Evolutionary conservation across 1,284 basidiomycete species (phyloP).

Genomic region (Ganoderma sp.): DNA sequence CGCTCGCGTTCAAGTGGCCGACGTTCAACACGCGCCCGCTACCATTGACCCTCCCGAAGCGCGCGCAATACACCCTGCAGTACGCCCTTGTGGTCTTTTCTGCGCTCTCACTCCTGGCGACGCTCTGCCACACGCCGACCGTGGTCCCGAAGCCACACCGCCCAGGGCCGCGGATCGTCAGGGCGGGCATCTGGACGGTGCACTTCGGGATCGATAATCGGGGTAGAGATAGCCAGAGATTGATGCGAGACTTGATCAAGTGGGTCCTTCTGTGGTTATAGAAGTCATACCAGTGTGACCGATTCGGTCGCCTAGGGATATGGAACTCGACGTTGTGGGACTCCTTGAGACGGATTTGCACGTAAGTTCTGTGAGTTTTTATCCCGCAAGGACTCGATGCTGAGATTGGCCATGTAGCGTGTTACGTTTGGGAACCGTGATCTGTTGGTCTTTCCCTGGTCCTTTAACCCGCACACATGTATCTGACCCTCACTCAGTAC

Average conservation of each 20-base stretch:
- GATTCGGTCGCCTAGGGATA: constrained; percentile 56
- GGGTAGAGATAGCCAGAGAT: constrained; percentile 83
- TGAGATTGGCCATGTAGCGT: constrained; percentile 53
- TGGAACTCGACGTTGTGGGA: constrained; percentile 84
- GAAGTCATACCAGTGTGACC: constrained; percentile 3
- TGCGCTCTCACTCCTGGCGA: constrained; percentile 56
- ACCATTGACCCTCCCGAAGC: constrained; percentile 50
- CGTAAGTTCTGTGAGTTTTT: constrained; percentile 50
- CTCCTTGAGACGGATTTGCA: constrained; percentile 89
- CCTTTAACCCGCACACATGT: not conserved
- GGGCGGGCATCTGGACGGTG: constrained; percentile 93
- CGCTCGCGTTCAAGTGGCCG: constrained; percentile 54
- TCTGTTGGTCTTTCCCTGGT: constrained; percentile 56
- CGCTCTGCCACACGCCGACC: constrained; percentile 56
- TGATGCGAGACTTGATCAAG: constrained; percentile 77
- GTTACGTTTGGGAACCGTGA: constrained; percentile 91
- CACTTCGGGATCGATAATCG: constrained; percentile 89
- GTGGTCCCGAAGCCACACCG: constrained; percentile 64
- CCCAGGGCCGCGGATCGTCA: constrained; percentile 71
- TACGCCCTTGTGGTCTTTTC: constrained; percentile 51
- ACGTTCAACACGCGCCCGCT: constrained; percentile 32
- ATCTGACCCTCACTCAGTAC: constrained; percentile 54
- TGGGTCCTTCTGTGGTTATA: constrained; percentile 38
- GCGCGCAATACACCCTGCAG: constrained; percentile 40
- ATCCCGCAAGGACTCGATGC: not conserved